Conservation (phyloP, 495 filamentous ascomycete genomes). For the Rhypophila decipiens region DNA sequence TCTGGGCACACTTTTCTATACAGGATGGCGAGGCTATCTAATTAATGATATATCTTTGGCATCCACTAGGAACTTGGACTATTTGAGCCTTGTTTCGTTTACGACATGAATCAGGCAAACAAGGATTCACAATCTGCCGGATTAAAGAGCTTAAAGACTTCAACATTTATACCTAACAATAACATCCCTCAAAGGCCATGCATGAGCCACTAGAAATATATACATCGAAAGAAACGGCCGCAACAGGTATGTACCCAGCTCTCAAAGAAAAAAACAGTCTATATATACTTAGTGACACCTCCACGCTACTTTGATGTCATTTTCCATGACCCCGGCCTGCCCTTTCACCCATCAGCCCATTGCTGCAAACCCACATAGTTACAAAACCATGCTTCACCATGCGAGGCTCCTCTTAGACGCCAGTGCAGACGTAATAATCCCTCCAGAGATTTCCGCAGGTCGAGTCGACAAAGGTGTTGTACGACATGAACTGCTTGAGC, state of each 20-base stretch:
- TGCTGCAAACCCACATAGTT: background rate
- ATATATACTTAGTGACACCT: background rate
- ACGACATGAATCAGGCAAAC: too few species aligned
- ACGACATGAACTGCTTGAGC: slow-evolving; percentile 12
- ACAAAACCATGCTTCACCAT: background rate
- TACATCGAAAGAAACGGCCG: background rate
- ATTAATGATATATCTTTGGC: too few species aligned
- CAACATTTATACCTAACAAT: background rate
- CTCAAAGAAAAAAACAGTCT: background rate
- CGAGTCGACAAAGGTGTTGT: slow-evolving; percentile 9
- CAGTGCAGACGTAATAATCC: slow-evolving; percentile 13
- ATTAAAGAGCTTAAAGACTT: background rate
- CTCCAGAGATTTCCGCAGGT: slow-evolving; percentile 15
- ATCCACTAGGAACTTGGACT: too few species aligned
- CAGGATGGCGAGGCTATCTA: too few species aligned
- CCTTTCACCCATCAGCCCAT: background rate
- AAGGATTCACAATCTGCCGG: background rate
- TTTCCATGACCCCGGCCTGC: background rate
- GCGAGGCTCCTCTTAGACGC: background rate
- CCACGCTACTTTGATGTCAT: background rate
- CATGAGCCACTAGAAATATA: background rate
- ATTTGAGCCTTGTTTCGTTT: too few species aligned
- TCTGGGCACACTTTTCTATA: too few species aligned
- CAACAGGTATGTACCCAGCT: too few species aligned
- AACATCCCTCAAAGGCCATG: background rate